Conservation (phyloP, 345 rosid species). For the Citrus australasica region DNA sequence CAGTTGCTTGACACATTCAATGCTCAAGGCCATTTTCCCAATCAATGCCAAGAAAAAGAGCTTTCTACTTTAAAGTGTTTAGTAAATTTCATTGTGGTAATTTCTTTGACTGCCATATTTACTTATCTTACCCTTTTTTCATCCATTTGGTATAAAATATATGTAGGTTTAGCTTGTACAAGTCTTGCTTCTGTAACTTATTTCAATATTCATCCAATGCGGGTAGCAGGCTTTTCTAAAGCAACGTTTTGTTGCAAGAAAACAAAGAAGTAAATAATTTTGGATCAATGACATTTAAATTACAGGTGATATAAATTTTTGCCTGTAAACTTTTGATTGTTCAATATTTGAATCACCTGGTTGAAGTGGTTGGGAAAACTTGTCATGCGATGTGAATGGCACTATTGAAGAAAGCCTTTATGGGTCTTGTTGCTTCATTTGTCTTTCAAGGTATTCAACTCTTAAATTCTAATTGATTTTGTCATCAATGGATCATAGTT, state of each 20-base stretch:
- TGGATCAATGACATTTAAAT: constrained; percentile 8
- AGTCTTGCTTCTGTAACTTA: constrained; percentile 48
- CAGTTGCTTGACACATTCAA: constrained; percentile 55
- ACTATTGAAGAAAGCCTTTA: background rate
- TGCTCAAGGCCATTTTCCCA: constrained; percentile 52
- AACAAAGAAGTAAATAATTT: constrained; percentile 19
- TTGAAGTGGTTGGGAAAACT: background rate
- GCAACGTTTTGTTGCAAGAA: constrained; percentile 14
- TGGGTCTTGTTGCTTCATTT: background rate
- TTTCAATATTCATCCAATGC: constrained; percentile 42
- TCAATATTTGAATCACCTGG: background rate
- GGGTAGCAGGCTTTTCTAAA: constrained; percentile 23
- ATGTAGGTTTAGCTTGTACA: constrained; percentile 55
- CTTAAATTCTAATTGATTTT: background rate
- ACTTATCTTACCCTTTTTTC: constrained; percentile 55
- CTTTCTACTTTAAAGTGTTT: constrained; percentile 50
- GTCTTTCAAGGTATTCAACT: background rate
- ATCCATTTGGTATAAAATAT: constrained; percentile 47
- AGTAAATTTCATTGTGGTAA: constrained; percentile 39
- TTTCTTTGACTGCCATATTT: constrained; percentile 50
- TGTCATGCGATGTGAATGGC: background rate
- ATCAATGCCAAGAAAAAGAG: constrained; percentile 39
- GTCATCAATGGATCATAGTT: no score
- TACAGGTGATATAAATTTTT: background rate
- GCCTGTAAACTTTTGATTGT: background rate